These are phyloP conservation scores for Lodderomyces pseudojiufengensis DNA, from an alignment of 1,139 yeast genomes.

Conservation along the genomic window DNA sequence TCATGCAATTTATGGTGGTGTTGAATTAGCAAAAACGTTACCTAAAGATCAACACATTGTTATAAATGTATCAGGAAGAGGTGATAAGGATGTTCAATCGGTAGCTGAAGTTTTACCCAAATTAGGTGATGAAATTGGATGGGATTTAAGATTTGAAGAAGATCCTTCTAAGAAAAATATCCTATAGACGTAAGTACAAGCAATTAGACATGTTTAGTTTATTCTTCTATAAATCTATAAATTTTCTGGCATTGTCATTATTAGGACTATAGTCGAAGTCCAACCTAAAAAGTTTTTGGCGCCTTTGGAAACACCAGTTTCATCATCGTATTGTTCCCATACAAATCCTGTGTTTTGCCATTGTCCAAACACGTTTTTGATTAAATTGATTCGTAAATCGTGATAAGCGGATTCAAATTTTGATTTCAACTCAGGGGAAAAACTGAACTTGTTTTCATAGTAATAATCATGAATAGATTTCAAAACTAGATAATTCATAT, in stretches of 20 bases:
- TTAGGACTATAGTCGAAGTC: conserved; percentile 78
- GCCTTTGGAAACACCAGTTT: conserved; percentile 71
- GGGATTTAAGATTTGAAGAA: conserved; percentile 90
- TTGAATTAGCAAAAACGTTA: conserved; percentile 84
- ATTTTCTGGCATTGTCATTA: conserved; percentile 73
- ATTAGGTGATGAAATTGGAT: conserved; percentile 85
- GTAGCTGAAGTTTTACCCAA: conserved; percentile 91
- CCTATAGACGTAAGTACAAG: conserved; percentile 1
- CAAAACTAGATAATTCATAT: conserved; percentile 78
- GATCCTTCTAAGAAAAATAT: conserved; percentile 36
- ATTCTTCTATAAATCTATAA: conserved; percentile 18
- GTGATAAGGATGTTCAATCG: conserved; percentile 97
- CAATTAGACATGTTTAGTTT: neutral
- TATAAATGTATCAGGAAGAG: conserved; percentile 94
- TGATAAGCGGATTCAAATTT: conserved; percentile 43
- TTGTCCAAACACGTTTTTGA: conserved; percentile 60
- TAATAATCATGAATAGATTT: conserved; percentile 64
- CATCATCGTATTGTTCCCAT: conserved; percentile 88
- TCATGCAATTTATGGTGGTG: conserved; percentile 91
- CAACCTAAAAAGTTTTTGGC: conserved; percentile 92
- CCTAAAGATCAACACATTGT: conserved; percentile 74
- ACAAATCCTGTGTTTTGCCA: conserved; percentile 79
- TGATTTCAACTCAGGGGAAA: conserved; percentile 32
- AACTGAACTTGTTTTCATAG: conserved; percentile 16
- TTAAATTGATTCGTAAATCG: conserved; percentile 61